These are phyloP conservation scores for Zygotorulaspora florentina DNA, from an alignment of 805 yeast species.

Conservation along the genomic window DNA sequence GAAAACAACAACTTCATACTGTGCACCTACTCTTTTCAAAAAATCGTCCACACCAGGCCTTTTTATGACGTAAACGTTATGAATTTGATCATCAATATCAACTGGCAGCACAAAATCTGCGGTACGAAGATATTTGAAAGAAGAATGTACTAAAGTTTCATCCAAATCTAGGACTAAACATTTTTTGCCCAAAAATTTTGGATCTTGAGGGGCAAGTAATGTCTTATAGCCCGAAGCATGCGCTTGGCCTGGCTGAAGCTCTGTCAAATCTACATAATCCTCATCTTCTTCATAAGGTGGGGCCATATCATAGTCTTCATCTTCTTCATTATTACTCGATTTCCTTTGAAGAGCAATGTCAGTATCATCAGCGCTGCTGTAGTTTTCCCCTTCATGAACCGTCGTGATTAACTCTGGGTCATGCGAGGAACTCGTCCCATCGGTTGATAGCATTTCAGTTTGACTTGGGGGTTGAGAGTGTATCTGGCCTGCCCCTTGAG, in stretches of 20 bases:
- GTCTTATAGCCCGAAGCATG: constrained; percentile 63
- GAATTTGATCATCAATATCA: constrained; percentile 87
- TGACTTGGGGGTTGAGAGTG: not conserved
- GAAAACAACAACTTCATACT: constrained; percentile 93
- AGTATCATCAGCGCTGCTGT: constrained; percentile 19
- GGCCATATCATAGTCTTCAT: constrained; percentile 25
- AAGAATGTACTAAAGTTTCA: constrained; percentile 93
- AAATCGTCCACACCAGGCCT: constrained; percentile 98
- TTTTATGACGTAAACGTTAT: constrained; percentile 92
- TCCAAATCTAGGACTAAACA: constrained; percentile 90
- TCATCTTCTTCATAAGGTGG: constrained; percentile 30
- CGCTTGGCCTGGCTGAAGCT: constrained; percentile 68
- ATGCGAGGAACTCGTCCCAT: constrained; percentile 2
- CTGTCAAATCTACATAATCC: constrained; percentile 53
- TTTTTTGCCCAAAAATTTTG: constrained; percentile 57
- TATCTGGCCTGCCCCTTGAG: constrained; percentile 3
- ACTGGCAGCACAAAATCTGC: constrained; percentile 98
- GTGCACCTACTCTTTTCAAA: constrained; percentile 70
- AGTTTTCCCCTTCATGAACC: constrained; percentile 18
- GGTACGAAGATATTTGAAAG: constrained; percentile 84
- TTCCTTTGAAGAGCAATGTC: constrained; percentile 14
- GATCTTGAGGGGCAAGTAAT: constrained; percentile 49
- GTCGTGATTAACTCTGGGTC: constrained; percentile 15
- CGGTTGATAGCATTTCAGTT: constrained; percentile 1
- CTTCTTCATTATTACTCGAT: constrained; percentile 20